Evolutionary conservation across 495 filamentous ascomycete genomes (phyloP).

Genomic region (Podospora conica): DNA sequence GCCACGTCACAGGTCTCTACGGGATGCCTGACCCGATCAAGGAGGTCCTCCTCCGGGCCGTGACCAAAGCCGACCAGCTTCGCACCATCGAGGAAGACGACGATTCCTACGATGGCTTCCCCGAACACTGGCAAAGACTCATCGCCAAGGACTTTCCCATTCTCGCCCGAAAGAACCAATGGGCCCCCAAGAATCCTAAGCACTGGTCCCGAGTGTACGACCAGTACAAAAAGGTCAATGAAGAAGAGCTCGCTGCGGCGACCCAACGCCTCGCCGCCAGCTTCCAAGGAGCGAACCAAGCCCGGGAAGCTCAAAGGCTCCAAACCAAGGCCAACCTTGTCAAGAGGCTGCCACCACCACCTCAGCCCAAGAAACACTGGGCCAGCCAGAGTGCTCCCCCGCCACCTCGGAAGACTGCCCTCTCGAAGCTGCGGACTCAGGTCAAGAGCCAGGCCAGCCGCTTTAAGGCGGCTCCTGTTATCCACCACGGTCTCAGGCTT

Average conservation of each 20-base stretch:
- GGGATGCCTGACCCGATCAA: conserved; percentile 11
- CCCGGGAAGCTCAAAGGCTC: conserved; percentile 25
- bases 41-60: conserved; percentile 23
- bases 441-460: conserved; percentile 8
- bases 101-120: conserved; percentile 29
- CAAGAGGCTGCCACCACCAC: neutral
- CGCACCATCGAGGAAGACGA: conserved; percentile 30
- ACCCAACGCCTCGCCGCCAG: conserved; percentile 33
- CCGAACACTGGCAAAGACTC: conserved; percentile 34
- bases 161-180: conserved; percentile 20
- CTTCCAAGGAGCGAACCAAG: conserved; percentile 24
- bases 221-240: conserved; percentile 34
- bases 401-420: neutral
- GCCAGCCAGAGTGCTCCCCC: conserved; percentile 17
- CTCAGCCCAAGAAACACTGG: neutral
- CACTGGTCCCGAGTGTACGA: conserved; percentile 35
- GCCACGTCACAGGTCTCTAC: conserved; percentile 8
- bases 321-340: conserved; percentile 13
- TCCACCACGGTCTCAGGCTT: conserved; percentile 14
- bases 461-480: conserved; percentile 21
- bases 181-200: conserved; percentile 26
- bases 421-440: conserved; percentile 15
- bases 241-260: conserved; percentile 46
- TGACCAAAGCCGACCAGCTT: conserved; percentile 30
- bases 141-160: conserved; percentile 30